Evolutionary conservation across 805 yeast species (phyloP), one percentile per base, ranked within the genome.

Genomic region (Sungouiella blattae): DNA sequence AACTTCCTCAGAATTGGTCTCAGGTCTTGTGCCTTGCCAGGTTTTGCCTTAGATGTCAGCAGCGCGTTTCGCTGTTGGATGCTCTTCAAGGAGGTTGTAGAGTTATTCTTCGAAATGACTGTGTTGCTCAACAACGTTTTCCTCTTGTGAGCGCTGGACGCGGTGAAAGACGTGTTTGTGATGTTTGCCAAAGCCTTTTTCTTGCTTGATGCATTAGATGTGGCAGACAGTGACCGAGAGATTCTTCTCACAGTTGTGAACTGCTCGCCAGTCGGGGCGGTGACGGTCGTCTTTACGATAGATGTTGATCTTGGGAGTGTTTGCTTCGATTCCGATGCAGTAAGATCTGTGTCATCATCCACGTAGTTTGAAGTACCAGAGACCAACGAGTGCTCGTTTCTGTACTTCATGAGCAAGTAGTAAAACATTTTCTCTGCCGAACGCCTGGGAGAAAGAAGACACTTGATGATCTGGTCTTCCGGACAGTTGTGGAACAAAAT

Each of bases 401-500:
- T 71, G 58, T 87, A 87, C 46, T 83, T 76, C 67, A 78, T 65
- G 43, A 87, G 65, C 28, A 87, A 60, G 45, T 83, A 83, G 60
- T 87, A 87, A 50, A 87, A 82, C 30, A 87, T 79, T 67, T 87
- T 87, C 49, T 87, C 95, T 1, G 88, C 73, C 49, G 78, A 82
- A 17, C 82, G 77, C 17, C 70, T 75, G 1, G 73, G 64, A 7
- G 78, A 69, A 28, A 74, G 52, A 30, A 87, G 65, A 44, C 75
- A 73, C 7, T 67, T 57, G 18, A 77, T 57, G 17, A 87, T 75
- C 7, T 67, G 64, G 4, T 69, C 58, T 34, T 73, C 72, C 29
- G 73, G 70, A 43, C 82, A 84, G 37, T 89, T 91, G 55, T 84
- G 95, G 77, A 93, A 87, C 42, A 87, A 64, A 6, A 85, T 85